Evolutionary conservation across 2,329 filamentous ascomycete species (phyloP).

Genomic region (Aspergillus intermedius): DNA sequence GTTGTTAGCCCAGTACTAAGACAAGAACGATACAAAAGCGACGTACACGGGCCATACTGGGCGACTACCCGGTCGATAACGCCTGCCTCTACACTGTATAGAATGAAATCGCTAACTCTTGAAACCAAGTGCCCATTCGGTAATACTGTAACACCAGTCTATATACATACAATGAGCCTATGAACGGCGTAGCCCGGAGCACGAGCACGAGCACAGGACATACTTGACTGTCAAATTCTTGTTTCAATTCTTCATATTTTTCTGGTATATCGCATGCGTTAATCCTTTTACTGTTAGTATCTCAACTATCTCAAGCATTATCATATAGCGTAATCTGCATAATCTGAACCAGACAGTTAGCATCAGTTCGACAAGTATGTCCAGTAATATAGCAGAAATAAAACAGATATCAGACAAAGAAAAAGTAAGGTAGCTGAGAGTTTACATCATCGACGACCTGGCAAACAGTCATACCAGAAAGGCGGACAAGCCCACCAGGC

Average conservation of each 20-base stretch:
- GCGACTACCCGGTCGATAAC: slow-evolving; percentile 81
- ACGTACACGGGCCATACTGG: slow-evolving; percentile 85
- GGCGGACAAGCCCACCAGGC: slow-evolving; percentile 57
- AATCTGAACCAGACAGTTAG: slow-evolving; percentile 16
- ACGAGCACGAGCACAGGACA: slow-evolving; percentile 37
- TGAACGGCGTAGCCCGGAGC: slow-evolving; percentile 26
- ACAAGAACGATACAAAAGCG: slow-evolving; percentile 2
- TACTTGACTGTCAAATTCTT: slow-evolving; percentile 86
- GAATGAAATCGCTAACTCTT: slow-evolving; percentile 93
- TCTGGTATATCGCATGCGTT: slow-evolving; percentile 91
- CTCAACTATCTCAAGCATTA: not conserved
- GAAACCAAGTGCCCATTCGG: slow-evolving; percentile 94
- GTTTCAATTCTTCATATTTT: slow-evolving; percentile 70
- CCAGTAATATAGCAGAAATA: not conserved
- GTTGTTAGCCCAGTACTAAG: not conserved
- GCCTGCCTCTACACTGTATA: slow-evolving; percentile 96
- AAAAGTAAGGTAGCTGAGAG: slow-evolving; percentile 94
- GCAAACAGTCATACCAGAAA: slow-evolving; percentile 63
- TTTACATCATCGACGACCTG: slow-evolving; percentile 93
- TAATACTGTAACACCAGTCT: slow-evolving; percentile 81
- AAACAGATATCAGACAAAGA: slow-evolving; percentile 61
- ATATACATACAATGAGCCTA: slow-evolving; percentile 46
- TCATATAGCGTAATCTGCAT: not conserved
- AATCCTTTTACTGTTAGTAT: slow-evolving; percentile 56
- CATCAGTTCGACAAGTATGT: slow-evolving; percentile 7